Conservation (phyloP, 1,284 basidiomycete genomes). For the Cryptococcus deneoformans region DNA sequence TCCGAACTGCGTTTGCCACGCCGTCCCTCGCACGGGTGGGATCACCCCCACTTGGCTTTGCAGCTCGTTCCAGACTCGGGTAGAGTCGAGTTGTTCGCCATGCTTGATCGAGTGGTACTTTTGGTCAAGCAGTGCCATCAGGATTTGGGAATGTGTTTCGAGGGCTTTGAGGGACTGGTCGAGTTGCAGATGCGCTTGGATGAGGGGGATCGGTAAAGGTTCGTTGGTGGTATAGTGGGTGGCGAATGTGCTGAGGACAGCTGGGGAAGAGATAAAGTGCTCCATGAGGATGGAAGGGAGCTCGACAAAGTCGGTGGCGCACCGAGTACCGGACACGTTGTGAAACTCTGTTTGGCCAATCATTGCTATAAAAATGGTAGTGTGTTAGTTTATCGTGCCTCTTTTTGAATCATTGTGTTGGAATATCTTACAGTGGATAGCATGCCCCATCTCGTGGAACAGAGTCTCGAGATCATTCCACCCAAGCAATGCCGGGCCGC, state of each 20-base stretch:
- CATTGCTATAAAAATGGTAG: conserved; percentile 66
- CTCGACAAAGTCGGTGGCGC: conserved; percentile 98
- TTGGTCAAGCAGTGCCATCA: conserved; percentile 87
- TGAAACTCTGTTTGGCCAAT: conserved; percentile 96
- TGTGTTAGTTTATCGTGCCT: conserved; percentile 1
- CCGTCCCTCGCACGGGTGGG: conserved; percentile 71
- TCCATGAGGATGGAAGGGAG: conserved; percentile 99
- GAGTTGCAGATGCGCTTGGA: conserved; percentile 46
- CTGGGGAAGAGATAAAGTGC: conserved; percentile 80
- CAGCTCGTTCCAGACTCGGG: conserved; percentile 61
- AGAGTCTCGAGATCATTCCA: conserved; percentile 95
- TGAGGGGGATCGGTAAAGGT: conserved; percentile 63
- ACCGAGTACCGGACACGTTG: conserved; percentile 97
- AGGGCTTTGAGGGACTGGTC: conserved; percentile 53
- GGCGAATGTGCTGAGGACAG: conserved; percentile 75
- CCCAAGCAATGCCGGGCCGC: conserved; percentile 65
- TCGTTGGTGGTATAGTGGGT: conserved; percentile 60
- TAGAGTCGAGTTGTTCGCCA: conserved; percentile 56
- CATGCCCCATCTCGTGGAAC: conserved; percentile 99
- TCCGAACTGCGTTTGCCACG: conserved; percentile 93
- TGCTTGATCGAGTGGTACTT: conserved; percentile 68
- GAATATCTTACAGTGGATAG: conserved; percentile 83
- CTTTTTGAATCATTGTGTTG: not conserved
- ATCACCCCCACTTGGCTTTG: conserved; percentile 71
- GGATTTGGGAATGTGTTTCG: conserved; percentile 88